A percentile compares a stretch with the other conserved stretches of the same genome.
These are phyloP conservation scores for Podila minutissima DNA, from an alignment of 192 early-diverging fungal species.

Conservation along the genomic window DNA sequence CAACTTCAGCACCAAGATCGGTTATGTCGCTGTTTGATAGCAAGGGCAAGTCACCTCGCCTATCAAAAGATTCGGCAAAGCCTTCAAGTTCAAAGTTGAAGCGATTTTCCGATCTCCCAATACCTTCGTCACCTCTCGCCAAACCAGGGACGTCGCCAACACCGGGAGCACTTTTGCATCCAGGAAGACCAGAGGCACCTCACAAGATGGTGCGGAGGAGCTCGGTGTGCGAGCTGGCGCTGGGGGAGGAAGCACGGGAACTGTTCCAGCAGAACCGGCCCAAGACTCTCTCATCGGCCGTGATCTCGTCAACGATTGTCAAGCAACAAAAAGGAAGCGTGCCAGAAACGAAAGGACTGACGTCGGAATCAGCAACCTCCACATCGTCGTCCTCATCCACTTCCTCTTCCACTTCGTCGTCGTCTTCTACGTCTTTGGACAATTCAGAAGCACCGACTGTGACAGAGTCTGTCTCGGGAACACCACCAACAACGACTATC, in stretches of 20 bases:
- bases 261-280: constrained; percentile 39
- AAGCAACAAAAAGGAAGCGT: neutral
- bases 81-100: too few relatives aligned
- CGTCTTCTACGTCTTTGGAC: too few relatives aligned
- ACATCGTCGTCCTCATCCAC: neutral
- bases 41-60: neutral
- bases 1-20: neutral
- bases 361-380: neutral
- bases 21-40: constrained; percentile 7
- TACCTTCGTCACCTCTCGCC: too few relatives aligned
- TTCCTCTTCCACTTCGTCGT: neutral
- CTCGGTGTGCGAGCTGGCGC: constrained; percentile 34
- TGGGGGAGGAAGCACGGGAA: constrained; percentile 34
- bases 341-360: neutral
- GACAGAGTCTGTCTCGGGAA: neutral
- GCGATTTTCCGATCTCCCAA: too few relatives aligned
- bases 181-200: neutral
- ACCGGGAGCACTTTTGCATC: too few relatives aligned
- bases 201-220: constrained; percentile 9
- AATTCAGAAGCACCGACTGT: neutral
- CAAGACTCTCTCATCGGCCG: constrained; percentile 34
- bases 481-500: constrained; percentile 14
- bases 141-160: too few relatives aligned
- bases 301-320: constrained; percentile 26
- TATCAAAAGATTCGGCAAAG: too few relatives aligned